A percentile compares a stretch with the other conserved stretches of the same genome.
phyloP scores from a whole-genome alignment of 129 eudicot genomes.

The Kitagawia praeruptora region DNA sequence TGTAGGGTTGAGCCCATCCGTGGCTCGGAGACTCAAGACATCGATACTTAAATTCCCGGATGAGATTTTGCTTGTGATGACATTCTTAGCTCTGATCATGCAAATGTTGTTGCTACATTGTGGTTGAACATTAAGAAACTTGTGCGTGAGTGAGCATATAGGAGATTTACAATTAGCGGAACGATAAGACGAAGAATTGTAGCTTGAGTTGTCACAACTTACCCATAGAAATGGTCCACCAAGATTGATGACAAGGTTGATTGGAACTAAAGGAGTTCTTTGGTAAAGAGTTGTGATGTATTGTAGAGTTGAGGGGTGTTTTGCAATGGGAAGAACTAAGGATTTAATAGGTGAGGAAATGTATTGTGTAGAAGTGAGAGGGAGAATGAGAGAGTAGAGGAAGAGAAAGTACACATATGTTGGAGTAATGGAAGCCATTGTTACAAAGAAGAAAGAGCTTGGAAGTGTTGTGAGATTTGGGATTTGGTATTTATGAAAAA shows the following conservation, averaged over 20 bases:
- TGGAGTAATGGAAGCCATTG: slow-evolving; percentile 1
- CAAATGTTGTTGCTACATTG: slow-evolving; percentile 5
- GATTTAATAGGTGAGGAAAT: neutral
- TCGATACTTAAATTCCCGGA: slow-evolving; percentile 3
- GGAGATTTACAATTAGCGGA: slow-evolving; percentile 6
- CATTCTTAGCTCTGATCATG: slow-evolving; percentile 6
- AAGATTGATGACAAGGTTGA: slow-evolving; percentile 12
- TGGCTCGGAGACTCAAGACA: slow-evolving; percentile 6
- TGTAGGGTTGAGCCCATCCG: slow-evolving; percentile 15
- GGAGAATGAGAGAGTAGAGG: slow-evolving; percentile 4
- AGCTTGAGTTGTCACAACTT: slow-evolving; percentile 2
- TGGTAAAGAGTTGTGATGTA: slow-evolving; percentile 8
- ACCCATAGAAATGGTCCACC: slow-evolving; percentile 13
- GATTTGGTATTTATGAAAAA: neutral
- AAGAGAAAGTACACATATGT: neutral
- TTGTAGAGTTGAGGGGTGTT: slow-evolving; percentile 15
- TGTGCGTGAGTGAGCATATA: slow-evolving; percentile 6
- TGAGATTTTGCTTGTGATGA: slow-evolving; percentile 8
- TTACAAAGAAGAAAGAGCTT: neutral
- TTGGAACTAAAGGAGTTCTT: slow-evolving; percentile 11
- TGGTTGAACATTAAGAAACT: neutral
- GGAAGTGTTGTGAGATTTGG: neutral
- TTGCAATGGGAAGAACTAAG: slow-evolving; percentile 18
- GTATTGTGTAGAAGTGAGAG: neutral
- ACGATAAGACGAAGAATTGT: slow-evolving; percentile 13